Evolutionary conservation across 2,329 filamentous ascomycete species (phyloP).

Genomic region (Coniochaeta pulveracea): DNA sequence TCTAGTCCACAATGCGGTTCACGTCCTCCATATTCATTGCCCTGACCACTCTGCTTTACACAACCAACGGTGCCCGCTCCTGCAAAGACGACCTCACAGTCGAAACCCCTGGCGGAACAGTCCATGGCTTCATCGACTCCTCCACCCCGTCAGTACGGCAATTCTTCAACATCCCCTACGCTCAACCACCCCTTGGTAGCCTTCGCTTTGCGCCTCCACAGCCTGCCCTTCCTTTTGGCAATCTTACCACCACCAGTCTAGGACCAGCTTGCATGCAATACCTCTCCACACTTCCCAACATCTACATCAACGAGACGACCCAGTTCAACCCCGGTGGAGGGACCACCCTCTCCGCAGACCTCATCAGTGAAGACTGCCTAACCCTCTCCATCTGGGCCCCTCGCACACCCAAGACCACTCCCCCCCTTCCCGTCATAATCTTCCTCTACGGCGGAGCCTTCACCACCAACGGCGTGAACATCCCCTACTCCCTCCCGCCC

Average conservation of each 20-base stretch:
- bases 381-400: conserved; percentile 14
- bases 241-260: conserved; percentile 9
- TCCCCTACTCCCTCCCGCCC: conserved; percentile 16
- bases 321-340: conserved; percentile 15
- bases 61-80: too few species aligned
- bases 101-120: conserved; percentile 2
- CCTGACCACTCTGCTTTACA: too few species aligned
- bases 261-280: conserved; percentile 14
- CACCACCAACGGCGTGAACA: conserved; percentile 14
- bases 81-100: conserved; percentile 6
- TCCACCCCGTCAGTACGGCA: conserved; percentile 11
- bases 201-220: conserved; percentile 16
- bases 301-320: conserved; percentile 10
- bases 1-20: too few species aligned
- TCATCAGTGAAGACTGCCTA: conserved; percentile 14
- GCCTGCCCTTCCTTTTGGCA: conserved; percentile 7
- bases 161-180: conserved; percentile 19
- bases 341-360: conserved; percentile 8
- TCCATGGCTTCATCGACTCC: conserved; percentile 10
- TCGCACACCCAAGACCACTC: neutral
- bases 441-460: conserved; percentile 18
- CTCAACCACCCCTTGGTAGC: conserved; percentile 14
- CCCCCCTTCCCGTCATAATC: conserved; percentile 12
- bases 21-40: too few species aligned
- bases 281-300: conserved; percentile 5